Conservation (phyloP, 305 asterid genomes). For the Striga hermonthica region DNA sequence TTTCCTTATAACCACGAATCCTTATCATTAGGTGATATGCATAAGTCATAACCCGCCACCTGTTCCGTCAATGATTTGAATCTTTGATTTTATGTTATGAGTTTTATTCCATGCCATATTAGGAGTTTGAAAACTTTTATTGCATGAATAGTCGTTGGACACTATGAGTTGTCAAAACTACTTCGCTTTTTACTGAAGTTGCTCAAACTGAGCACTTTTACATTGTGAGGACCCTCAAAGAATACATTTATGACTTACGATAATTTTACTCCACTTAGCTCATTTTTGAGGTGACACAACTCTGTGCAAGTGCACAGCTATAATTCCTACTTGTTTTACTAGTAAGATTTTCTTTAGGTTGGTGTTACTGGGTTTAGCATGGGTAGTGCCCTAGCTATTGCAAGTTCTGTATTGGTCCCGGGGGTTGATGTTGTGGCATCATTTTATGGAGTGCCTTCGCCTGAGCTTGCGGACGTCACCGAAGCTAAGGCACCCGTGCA, state of each 20-base stretch:
- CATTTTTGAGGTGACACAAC: background rate
- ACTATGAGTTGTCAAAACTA: background rate
- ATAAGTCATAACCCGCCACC: background rate
- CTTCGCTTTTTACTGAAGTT: background rate
- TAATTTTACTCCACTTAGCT: background rate
- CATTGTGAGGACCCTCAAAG: background rate
- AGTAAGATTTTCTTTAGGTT: conserved; percentile 41
- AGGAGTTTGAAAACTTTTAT: background rate
- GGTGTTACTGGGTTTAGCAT: conserved; percentile 95
- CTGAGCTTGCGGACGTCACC: conserved; percentile 80
- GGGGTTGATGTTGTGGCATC: conserved; percentile 80
- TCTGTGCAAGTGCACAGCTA: background rate
- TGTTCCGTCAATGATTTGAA: background rate
- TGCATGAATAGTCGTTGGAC: background rate
- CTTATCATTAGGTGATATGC: background rate
- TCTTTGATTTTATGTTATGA: background rate
- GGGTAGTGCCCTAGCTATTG: conserved; percentile 98
- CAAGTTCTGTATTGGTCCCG: conserved; percentile 86
- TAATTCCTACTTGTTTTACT: conserved; percentile 11
- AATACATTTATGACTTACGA: background rate
- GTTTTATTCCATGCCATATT: background rate
- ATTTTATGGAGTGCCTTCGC: conserved; percentile 90
- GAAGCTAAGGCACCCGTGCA: conserved; percentile 88
- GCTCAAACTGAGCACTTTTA: background rate
- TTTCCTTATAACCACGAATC: conserved; percentile 1